Base-by-base conservation (phyloP, 1,139 yeast genomes). In the Geotrichum europaeum region DNA sequence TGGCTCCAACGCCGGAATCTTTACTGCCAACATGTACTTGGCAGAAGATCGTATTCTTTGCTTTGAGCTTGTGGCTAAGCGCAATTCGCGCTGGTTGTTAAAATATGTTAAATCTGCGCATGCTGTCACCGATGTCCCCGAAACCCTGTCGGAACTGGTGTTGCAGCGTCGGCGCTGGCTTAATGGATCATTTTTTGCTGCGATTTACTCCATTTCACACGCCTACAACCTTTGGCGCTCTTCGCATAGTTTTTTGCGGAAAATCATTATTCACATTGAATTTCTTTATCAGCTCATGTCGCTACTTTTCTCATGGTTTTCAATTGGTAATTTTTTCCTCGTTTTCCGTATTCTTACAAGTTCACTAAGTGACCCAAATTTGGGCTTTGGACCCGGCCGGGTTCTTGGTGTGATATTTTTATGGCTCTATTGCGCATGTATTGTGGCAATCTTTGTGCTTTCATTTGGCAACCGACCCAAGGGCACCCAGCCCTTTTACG, bases 401-500 rank as follows among this genome's bases (percentile, higher is more conserved):
- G 79, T 87, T 5, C 78, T 94, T 43, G 85, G 96, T 3, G 94
- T 89, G 9, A 80, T 92, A 1, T 87, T 94, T 70, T 75, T 92
- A 20, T 94, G 98, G 97, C 76, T 94, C 47, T 94, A 94, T 70
- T 80, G 90, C 61, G 89, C 94, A 2, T 89, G 96, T 15, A 75
- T 94, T n/a, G 87, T 90, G 18, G 87, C 97, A 1, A 90, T 96
- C 20, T 94, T 94, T 74, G 92, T 94, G 59, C 77, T 94, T 65
- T 86, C 97, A 56, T 86, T 94, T 74, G 99, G 99, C 71, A 94
- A 94, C 72, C 86, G 92, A 62, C 99, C 99, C 1, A 87, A 86
- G 68, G 97, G 98, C 50, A 90, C 98, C 0, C 89, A 88, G 65
- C 79, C 78, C 68, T 88, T 90, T 68, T 94, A 94, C 72, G 75